These are phyloP conservation scores for Barnettozyma botsteinii DNA, from an alignment of 805 yeast species.

Conservation along the genomic window DNA sequence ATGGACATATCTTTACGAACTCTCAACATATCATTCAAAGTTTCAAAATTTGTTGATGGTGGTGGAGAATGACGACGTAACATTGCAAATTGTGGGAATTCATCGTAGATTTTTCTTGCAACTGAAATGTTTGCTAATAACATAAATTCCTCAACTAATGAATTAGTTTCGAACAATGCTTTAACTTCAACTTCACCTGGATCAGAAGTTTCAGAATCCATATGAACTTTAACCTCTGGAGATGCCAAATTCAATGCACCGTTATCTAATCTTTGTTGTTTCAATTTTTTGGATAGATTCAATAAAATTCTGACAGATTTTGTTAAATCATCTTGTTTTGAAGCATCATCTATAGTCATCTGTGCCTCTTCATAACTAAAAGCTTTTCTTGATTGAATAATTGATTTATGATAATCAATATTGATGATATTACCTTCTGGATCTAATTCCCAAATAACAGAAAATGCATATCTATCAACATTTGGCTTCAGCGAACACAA, in stretches of 20 bases:
- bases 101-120: conserved; percentile 85
- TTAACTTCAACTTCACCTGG: conserved; percentile 95
- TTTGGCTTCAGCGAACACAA: conserved; percentile 91
- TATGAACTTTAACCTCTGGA: conserved; percentile 95
- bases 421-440: conserved; percentile 77
- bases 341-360: conserved; percentile 73
- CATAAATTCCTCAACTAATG: conserved; percentile 98
- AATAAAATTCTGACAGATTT: conserved; percentile 82
- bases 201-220: conserved; percentile 96
- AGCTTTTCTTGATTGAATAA: conserved; percentile 88
- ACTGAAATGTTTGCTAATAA: conserved; percentile 94
- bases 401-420: conserved; percentile 77
- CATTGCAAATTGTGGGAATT: conserved; percentile 98
- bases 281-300: conserved; percentile 73
- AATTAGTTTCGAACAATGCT: conserved; percentile 81
- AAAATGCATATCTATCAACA: conserved; percentile 93
- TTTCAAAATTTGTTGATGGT: conserved; percentile 88
- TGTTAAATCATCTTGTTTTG: conserved; percentile 78
- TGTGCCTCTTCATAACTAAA: conserved; percentile 95
- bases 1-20: conserved; percentile 71
- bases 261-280: conserved; percentile 80
- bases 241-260: conserved; percentile 97
- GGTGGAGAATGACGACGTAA: conserved; percentile 97
- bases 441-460: conserved; percentile 94
- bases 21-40: conserved; percentile 80